These are phyloP conservation scores for Phytophthora boehmeriae DNA, from an alignment of 352 stramenopile species.

Conservation along the genomic window DNA sequence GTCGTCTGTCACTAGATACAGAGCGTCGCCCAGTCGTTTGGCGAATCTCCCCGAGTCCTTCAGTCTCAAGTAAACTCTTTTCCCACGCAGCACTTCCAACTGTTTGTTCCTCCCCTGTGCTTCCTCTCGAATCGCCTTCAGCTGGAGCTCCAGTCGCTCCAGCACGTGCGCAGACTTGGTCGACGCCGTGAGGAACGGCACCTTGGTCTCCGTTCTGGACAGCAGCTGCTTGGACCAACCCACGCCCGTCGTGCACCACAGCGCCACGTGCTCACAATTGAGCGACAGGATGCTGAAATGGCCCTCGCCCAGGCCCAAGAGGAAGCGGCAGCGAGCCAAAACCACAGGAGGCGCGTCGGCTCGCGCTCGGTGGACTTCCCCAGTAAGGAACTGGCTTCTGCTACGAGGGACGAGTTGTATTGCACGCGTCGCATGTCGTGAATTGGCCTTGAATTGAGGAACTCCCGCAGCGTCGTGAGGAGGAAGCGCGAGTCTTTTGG, in stretches of 20 bases:
- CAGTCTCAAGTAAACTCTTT: slow-evolving; percentile 62
- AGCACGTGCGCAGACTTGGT: slow-evolving; percentile 38
- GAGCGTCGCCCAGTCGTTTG: slow-evolving; percentile 53
- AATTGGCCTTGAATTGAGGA: slow-evolving; percentile 63
- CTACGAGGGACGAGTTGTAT: slow-evolving; percentile 77
- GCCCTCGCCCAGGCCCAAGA: slow-evolving; percentile 66
- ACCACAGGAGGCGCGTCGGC: slow-evolving; percentile 74
- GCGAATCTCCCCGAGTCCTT: slow-evolving; percentile 49
- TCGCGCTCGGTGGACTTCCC: slow-evolving; percentile 68
- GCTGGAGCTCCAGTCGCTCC: slow-evolving; percentile 36
- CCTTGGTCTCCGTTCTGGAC: slow-evolving; percentile 51
- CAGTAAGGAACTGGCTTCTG: slow-evolving; percentile 56
- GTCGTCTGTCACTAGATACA: slow-evolving; percentile 67
- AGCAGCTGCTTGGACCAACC: slow-evolving; percentile 80
- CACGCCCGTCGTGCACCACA: slow-evolving; percentile 80
- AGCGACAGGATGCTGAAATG: slow-evolving; percentile 74
- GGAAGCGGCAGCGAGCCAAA: slow-evolving; percentile 68
- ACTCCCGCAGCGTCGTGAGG: slow-evolving; percentile 70
- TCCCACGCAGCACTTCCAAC: slow-evolving; percentile 40
- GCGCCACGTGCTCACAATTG: slow-evolving; percentile 79
- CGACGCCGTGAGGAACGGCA: slow-evolving; percentile 47
- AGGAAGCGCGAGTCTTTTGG: slow-evolving; percentile 74
- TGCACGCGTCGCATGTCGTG: slow-evolving; percentile 72
- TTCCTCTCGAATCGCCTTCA: slow-evolving; percentile 40
- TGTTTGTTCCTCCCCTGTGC: slow-evolving; percentile 36